phyloP scores from a whole-genome alignment of 306 rosid species.

The Prunus davidiana region DNA sequence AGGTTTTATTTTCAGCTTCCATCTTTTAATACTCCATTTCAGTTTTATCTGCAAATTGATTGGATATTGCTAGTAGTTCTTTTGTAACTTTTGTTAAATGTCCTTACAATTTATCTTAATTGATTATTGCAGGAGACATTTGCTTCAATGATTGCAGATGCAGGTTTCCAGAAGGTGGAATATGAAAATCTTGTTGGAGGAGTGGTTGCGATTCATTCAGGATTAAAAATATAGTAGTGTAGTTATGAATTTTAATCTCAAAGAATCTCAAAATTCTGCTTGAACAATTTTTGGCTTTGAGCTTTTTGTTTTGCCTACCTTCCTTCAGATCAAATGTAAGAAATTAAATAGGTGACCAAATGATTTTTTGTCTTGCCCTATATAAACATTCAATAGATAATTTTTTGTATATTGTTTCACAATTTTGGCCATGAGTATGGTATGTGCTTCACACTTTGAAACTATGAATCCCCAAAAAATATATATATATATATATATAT shows the following conservation, averaged over 20 bases:
- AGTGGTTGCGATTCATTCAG: slow-evolving; percentile 90
- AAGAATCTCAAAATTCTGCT: background rate
- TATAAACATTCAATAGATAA: no score
- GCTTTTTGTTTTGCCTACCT: background rate
- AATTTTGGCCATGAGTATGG: no score
- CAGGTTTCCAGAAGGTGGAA: slow-evolving; percentile 88
- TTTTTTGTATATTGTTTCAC: no score
- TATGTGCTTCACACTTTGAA: no score
- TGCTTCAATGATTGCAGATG: slow-evolving; percentile 79
- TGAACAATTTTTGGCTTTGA: background rate
- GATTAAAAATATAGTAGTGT: slow-evolving; percentile 54
- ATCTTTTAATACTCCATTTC: background rate
- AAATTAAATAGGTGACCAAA: background rate
- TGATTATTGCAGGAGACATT: slow-evolving; percentile 64
- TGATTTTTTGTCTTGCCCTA: no score
- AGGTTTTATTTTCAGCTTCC: slow-evolving; percentile 46
- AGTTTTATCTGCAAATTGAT: slow-evolving; percentile 9
- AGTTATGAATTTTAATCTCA: background rate
- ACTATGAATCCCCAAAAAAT: no score
- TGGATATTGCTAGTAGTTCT: background rate
- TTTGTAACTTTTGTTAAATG: background rate
- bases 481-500: no score
- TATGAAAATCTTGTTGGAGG: slow-evolving; percentile 92
- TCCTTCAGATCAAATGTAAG: background rate
- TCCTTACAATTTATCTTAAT: slow-evolving; percentile 11